Evolutionary conservation across 2,329 filamentous ascomycete species (phyloP).

Genomic region (Coleophoma crateriformis): DNA sequence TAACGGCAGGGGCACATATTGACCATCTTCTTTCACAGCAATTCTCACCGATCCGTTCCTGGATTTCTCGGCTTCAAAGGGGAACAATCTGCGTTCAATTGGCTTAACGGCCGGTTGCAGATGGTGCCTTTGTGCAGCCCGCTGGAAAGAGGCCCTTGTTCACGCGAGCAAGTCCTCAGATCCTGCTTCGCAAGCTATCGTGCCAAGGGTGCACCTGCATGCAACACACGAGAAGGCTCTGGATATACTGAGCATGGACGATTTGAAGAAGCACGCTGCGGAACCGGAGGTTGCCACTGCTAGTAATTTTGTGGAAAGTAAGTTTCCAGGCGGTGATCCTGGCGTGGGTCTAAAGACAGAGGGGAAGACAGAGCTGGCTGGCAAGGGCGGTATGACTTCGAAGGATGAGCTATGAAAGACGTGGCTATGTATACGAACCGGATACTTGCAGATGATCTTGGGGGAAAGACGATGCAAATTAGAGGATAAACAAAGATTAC

Average conservation of each 20-base stretch:
- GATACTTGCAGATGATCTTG: too few species aligned
- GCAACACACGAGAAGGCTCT: conserved; percentile 30
- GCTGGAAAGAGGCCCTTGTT: conserved; percentile 50
- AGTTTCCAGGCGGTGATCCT: conserved; percentile 2
- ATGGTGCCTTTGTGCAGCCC: conserved; percentile 56
- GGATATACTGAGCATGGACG: conserved; percentile 25
- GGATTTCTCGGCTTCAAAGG: conserved; percentile 50
- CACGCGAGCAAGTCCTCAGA: conserved; percentile 7
- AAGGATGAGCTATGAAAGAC: not conserved
- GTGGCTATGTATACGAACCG: too few species aligned
- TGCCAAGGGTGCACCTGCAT: conserved; percentile 28
- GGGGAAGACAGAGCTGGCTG: conserved; percentile 15
- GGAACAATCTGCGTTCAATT: conserved; percentile 50
- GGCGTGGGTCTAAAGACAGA: conserved; percentile 11
- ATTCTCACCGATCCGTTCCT: conserved; percentile 56
- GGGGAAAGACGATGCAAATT: too few species aligned
- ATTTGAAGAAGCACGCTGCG: conserved; percentile 27
- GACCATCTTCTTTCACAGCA: conserved; percentile 18
- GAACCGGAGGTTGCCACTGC: conserved; percentile 14
- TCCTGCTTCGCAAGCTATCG: conserved; percentile 13
- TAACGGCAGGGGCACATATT: not conserved
- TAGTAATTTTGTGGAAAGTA: conserved; percentile 12
- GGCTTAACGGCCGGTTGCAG: conserved; percentile 53
- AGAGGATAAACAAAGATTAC: too few species aligned
- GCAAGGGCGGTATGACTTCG: conserved; percentile 11